Evolutionary conservation across 164 flowering plant species (phyloP).

Genomic region (Dillenia turbinata): DNA sequence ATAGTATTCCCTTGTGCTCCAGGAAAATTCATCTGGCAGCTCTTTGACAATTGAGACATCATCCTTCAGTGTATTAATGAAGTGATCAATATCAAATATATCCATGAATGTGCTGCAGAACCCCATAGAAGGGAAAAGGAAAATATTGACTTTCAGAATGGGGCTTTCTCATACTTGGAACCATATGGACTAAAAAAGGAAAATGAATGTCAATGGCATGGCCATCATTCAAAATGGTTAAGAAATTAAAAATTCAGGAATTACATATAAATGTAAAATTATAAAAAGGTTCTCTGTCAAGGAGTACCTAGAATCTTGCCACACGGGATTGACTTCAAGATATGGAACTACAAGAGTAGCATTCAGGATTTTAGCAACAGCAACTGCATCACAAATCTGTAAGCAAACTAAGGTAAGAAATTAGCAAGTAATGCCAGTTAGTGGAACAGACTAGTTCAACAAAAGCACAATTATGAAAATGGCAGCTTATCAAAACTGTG

Average conservation of each 20-base stretch:
- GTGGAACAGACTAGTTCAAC: neutral
- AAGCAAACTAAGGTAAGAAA: neutral
- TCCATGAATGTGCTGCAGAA: conserved; percentile 81
- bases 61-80: conserved; percentile 77
- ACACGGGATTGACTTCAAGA: conserved; percentile 95
- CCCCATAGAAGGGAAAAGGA: neutral
- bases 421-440: too few species aligned
- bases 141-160: conserved; percentile 14
- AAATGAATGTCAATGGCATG: neutral
- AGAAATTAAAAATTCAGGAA: too few species aligned
- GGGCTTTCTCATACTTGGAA: neutral
- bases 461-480: neutral
- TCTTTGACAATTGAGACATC: conserved; percentile 82
- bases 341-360: conserved; percentile 95
- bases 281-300: neutral
- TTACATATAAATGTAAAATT: neutral
- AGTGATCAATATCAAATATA: conserved; percentile 97
- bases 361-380: conserved; percentile 93
- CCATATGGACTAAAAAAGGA: neutral
- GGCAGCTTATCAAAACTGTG: too few species aligned
- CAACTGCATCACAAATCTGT: conserved; percentile 97
- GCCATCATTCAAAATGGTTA: too few species aligned
- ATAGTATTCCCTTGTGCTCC: conserved; percentile 99
- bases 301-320: conserved; percentile 89
- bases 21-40: conserved; percentile 71